Evolutionary conservation across 2,329 filamentous ascomycete species (phyloP).

Genomic region (Geosmithia putterillii): DNA sequence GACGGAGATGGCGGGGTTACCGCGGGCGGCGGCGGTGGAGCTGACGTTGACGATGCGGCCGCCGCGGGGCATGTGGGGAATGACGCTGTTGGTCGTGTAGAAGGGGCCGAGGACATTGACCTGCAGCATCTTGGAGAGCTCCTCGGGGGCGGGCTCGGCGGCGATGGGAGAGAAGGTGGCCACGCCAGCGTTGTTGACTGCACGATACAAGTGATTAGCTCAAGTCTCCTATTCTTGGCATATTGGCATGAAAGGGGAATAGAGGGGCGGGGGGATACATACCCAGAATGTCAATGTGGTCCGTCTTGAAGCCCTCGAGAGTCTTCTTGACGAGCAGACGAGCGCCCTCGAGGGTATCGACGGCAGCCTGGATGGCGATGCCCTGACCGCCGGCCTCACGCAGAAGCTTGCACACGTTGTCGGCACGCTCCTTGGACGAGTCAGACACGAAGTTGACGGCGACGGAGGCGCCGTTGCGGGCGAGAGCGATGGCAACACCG

Average conservation of each 20-base stretch:
- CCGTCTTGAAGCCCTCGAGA: slow-evolving; percentile 16
- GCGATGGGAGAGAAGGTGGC: slow-evolving; percentile 8
- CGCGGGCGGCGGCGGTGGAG: slow-evolving; percentile 9
- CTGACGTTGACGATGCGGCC: slow-evolving; percentile 12
- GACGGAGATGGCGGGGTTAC: slow-evolving; percentile 4
- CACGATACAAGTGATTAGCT: slow-evolving; percentile 2
- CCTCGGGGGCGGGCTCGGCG: slow-evolving; percentile 9
- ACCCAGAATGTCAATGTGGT: slow-evolving; percentile 29
- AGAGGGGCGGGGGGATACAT: background rate
- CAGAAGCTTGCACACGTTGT: slow-evolving; percentile 13
- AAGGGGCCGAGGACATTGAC: slow-evolving; percentile 21
- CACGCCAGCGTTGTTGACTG: slow-evolving; percentile 25
- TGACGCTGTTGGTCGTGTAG: slow-evolving; percentile 18
- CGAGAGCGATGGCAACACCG: slow-evolving; percentile 24
- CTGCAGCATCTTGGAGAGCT: slow-evolving; percentile 15
- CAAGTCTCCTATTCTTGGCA: slow-evolving; percentile 1
- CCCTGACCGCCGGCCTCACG: slow-evolving; percentile 14
- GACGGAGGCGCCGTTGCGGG: slow-evolving; percentile 26
- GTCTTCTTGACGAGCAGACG: slow-evolving; percentile 19
- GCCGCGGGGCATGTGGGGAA: slow-evolving; percentile 21
- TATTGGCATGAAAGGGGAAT: background rate
- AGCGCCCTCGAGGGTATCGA: slow-evolving; percentile 18
- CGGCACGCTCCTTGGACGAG: slow-evolving; percentile 14
- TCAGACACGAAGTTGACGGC: slow-evolving; percentile 26
- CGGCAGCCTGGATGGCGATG: slow-evolving; percentile 18